phyloP scores from a whole-genome alignment of 1,284 basidiomycete genomes.

The Heimioporus retisporus region DNA sequence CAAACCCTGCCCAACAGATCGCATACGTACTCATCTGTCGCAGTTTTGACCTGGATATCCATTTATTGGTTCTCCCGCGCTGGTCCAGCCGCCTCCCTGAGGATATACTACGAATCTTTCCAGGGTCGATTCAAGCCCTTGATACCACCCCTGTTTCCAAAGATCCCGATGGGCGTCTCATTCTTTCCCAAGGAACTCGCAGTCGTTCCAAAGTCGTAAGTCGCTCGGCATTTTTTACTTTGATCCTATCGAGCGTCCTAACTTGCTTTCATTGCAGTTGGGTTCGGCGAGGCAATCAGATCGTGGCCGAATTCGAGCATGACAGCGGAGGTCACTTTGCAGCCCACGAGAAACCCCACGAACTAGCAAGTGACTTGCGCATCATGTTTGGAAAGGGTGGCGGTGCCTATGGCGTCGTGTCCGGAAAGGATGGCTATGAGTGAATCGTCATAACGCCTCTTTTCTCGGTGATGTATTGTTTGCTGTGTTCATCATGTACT shows the following conservation, averaged over 20 bases:
- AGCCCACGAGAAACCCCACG: slow-evolving; percentile 47
- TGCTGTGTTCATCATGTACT: too few species aligned
- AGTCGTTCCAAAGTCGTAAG: slow-evolving; percentile 50
- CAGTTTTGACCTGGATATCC: slow-evolving; percentile 69
- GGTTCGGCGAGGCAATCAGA: slow-evolving; percentile 26
- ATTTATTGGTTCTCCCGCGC: slow-evolving; percentile 68
- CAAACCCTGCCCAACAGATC: too few species aligned
- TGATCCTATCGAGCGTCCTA: not conserved
- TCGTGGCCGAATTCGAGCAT: slow-evolving; percentile 43
- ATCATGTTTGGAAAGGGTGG: slow-evolving; percentile 57
- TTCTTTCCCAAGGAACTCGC: slow-evolving; percentile 59
- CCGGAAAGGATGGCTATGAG: slow-evolving; percentile 44
- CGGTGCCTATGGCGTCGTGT: slow-evolving; percentile 48
- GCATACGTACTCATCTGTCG: not conserved
- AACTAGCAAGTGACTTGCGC: slow-evolving; percentile 49
- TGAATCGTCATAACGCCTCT: slow-evolving; percentile 13
- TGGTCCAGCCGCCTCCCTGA: slow-evolving; percentile 63
- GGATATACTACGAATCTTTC: slow-evolving; percentile 62
- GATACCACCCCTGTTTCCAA: slow-evolving; percentile 15
- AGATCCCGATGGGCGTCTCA: slow-evolving; percentile 58
- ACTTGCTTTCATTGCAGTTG: slow-evolving; percentile 26
- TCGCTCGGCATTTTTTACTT: not conserved
- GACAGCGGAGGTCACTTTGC: slow-evolving; percentile 55
- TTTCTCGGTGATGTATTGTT: too few species aligned
- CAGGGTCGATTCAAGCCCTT: not conserved